A percentile compares a stretch with the other conserved stretches of the same genome.
These are phyloP conservation scores for Sarocladium kiliense DNA, from an alignment of 2,329 filamentous ascomycete species.

Conservation along the genomic window DNA sequence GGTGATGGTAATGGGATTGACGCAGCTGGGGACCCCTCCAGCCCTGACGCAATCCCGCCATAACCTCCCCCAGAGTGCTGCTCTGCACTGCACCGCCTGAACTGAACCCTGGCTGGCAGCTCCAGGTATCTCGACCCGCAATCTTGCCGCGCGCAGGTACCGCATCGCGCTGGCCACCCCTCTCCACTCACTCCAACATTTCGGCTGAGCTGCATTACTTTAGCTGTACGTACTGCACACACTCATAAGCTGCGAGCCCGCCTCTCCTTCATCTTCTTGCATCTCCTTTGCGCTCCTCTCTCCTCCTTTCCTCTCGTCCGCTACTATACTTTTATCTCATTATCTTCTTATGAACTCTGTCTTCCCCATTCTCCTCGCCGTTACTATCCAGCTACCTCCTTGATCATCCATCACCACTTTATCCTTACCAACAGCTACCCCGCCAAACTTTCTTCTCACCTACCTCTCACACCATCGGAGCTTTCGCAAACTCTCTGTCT, in stretches of 20 bases:
- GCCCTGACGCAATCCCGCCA: slow-evolving; percentile 1
- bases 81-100: not conserved
- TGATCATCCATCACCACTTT: not conserved
- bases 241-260: slow-evolving; percentile 3
- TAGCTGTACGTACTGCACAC: not conserved
- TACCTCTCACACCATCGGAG: not conserved
- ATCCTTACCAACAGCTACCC: not conserved
- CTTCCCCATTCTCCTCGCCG: not conserved
- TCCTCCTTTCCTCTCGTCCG: slow-evolving; percentile 6
- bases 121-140: not conserved
- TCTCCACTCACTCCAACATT: not conserved
- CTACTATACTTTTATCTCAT: not conserved
- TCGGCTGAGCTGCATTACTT: not conserved
- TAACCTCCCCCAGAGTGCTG: not conserved
- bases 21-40: not conserved
- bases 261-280: not conserved
- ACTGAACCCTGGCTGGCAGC: not conserved
- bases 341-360: not conserved
- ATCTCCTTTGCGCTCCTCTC: not conserved
- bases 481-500: not conserved
- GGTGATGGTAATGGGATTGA: too few species aligned
- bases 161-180: not conserved
- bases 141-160: slow-evolving; percentile 1
- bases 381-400: not conserved
- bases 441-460: slow-evolving; percentile 3